Evolutionary conservation across 2,329 filamentous ascomycete species (phyloP).

Genomic region (Fusarium penzigii): DNA sequence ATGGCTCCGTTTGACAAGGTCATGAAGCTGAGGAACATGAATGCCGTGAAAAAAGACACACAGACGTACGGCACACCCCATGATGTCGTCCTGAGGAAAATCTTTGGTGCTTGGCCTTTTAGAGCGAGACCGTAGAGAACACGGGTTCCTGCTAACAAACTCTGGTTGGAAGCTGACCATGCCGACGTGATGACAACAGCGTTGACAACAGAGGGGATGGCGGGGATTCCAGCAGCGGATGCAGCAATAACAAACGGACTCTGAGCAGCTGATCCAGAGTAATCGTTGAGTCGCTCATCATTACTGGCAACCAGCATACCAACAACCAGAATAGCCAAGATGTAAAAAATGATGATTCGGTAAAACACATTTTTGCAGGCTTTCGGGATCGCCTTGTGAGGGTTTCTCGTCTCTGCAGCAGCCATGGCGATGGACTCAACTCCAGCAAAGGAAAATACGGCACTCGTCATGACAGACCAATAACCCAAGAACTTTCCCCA

Average conservation of each 20-base stretch:
- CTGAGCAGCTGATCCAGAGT: constrained; percentile 44
- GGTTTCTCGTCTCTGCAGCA: constrained; percentile 59
- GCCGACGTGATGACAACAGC: constrained; percentile 74
- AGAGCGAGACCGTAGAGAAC: constrained; percentile 61
- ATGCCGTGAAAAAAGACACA: constrained; percentile 52
- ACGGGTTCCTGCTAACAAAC: constrained; percentile 59
- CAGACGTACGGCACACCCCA: constrained; percentile 64
- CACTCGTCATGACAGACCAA: constrained; percentile 60
- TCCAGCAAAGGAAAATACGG: constrained; percentile 70
- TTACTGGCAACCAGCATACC: constrained; percentile 64
- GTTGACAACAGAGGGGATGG: constrained; percentile 73
- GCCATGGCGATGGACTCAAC: constrained; percentile 64
- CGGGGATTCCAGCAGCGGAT: constrained; percentile 64
- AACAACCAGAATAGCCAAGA: constrained; percentile 70
- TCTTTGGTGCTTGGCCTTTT: constrained; percentile 57
- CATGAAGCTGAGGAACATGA: constrained; percentile 61
- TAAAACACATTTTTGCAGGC: constrained; percentile 60
- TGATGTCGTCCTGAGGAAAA: constrained; percentile 61
- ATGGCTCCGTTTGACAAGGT: constrained; percentile 57
- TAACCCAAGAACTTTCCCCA: constrained; percentile 69
- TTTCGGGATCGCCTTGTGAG: constrained; percentile 52
- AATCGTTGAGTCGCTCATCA: constrained; percentile 53
- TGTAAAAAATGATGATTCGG: constrained; percentile 60
- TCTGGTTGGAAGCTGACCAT: constrained; percentile 69
- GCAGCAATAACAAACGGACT: constrained; percentile 72